phyloP scores from a whole-genome alignment of 1,139 yeast species.

The Protomyces gravidus region DNA sequence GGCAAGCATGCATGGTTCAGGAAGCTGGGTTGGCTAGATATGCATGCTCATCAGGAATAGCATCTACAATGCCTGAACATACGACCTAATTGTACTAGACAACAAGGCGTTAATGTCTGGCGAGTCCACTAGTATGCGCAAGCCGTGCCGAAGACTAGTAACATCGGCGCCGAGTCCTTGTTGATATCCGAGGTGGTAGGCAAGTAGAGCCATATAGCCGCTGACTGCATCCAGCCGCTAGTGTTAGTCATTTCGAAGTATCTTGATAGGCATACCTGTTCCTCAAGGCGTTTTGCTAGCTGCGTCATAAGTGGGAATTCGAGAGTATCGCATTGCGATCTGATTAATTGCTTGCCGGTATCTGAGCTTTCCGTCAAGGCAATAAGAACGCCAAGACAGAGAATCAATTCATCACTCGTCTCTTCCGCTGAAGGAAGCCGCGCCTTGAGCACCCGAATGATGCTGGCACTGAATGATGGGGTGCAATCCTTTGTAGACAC shows the following conservation, averaged over 20 bases:
- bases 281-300: neutral
- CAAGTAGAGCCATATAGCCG: neutral
- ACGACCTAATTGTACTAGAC: neutral
- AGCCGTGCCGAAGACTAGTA: neutral
- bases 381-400: slow-evolving; percentile 16
- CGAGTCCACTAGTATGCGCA: neutral
- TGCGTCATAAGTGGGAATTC: neutral
- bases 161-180: neutral
- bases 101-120: neutral
- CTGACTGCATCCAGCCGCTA: neutral
- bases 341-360: neutral
- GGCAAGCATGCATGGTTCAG: too few relatives aligned
- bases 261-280: neutral
- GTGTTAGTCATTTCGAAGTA: neutral
- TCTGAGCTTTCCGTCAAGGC: slow-evolving; percentile 8
- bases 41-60: too few relatives aligned
- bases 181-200: neutral
- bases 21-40: too few relatives aligned
- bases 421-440: neutral
- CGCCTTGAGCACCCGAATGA: neutral
- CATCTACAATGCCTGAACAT: neutral
- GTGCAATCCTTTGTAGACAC: neutral
- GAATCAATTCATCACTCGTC: slow-evolving; percentile 1
- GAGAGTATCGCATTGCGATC: neutral
- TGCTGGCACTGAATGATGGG: neutral